Conservation (phyloP, 2,329 filamentous ascomycete species). For the Hypoxylon sp. region DNA sequence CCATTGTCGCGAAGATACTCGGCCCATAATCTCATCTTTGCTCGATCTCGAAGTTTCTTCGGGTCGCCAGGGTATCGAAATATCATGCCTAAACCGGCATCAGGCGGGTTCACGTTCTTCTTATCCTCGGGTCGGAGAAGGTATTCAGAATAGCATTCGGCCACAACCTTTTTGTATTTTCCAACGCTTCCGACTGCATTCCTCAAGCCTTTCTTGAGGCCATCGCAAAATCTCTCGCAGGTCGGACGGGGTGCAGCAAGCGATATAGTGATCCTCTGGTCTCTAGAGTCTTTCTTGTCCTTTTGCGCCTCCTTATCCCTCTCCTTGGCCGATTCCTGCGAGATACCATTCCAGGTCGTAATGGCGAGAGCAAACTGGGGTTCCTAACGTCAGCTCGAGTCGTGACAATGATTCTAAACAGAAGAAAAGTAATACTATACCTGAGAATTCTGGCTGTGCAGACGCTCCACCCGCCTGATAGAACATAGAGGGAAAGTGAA, state of each 20-base stretch:
- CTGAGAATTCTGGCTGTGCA: constrained; percentile 91
- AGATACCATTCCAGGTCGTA: constrained; percentile 90
- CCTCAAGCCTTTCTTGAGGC: constrained; percentile 88
- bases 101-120: constrained; percentile 77
- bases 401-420: not conserved
- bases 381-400: constrained; percentile 9
- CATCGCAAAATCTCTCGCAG: constrained; percentile 97
- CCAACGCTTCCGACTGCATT: constrained; percentile 89
- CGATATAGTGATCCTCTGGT: constrained; percentile 92
- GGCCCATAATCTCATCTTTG: constrained; percentile 97
- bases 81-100: constrained; percentile 90
- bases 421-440: constrained; percentile 54
- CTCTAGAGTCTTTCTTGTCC: constrained; percentile 62
- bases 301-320: constrained; percentile 58
- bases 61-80: constrained; percentile 96
- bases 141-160: constrained; percentile 93
- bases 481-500: constrained; percentile 95
- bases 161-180: constrained; percentile 82
- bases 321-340: constrained; percentile 62
- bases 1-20: constrained; percentile 97
- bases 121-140: constrained; percentile 73
- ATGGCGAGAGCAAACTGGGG: constrained; percentile 87
- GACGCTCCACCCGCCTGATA: constrained; percentile 89
- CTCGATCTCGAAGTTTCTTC: constrained; percentile 91
- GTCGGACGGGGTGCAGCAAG: constrained; percentile 88